These are phyloP conservation scores for Fraxinus velutina DNA, from an alignment of 305 asterid genomes.

Conservation along the genomic window DNA sequence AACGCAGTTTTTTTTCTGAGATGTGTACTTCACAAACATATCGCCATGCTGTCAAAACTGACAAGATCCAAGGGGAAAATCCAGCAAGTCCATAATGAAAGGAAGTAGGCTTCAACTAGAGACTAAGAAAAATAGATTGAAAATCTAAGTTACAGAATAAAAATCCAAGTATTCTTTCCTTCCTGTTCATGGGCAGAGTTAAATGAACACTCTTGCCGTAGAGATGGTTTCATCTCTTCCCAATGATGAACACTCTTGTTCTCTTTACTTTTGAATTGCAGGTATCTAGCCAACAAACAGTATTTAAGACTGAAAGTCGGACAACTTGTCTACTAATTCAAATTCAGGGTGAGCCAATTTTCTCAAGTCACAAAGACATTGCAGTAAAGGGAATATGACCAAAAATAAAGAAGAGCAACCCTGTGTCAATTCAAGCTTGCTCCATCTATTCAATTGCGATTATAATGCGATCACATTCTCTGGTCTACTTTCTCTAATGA, in stretches of 20 bases:
- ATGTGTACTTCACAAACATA: neutral
- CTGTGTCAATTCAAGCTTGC: neutral
- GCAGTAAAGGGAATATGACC: neutral
- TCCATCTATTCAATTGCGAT: neutral
- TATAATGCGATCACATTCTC: neutral
- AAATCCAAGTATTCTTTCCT: neutral
- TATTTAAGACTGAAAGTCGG: constrained; percentile 9
- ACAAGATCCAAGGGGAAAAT: constrained; percentile 2
- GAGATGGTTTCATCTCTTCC: neutral
- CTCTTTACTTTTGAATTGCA: constrained; percentile 2
- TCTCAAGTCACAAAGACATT: neutral
- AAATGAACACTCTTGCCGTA: neutral
- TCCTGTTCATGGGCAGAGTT: neutral
- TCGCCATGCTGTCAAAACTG: constrained; percentile 9
- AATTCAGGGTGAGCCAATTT: neutral
- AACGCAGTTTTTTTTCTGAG: neutral
- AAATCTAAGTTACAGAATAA: neutral
- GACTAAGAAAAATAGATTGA: constrained; percentile 8
- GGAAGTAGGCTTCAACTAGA: constrained; percentile 12
- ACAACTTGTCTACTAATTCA: constrained; percentile 1
- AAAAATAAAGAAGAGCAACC: neutral
- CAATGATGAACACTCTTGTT: neutral
- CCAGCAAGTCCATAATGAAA: neutral
- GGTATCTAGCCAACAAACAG: constrained; percentile 2
- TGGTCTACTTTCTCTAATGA: neutral